A percentile compares a stretch with the other conserved stretches of the same genome.
These are phyloP conservation scores for Erigeron philadelphicus DNA, from an alignment of 140 eudicot genomes.

Conservation along the genomic window DNA sequence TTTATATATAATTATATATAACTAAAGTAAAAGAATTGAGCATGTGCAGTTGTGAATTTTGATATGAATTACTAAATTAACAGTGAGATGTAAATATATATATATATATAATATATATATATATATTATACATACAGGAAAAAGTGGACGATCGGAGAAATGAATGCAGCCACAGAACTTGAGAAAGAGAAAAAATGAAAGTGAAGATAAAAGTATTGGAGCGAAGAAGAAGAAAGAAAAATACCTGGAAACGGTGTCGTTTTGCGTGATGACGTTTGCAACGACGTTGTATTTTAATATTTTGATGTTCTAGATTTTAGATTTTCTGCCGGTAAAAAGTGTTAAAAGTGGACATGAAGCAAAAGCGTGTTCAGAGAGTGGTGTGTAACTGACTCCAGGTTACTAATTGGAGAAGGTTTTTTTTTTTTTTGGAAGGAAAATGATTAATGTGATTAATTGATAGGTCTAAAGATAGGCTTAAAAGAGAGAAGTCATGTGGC, in stretches of 20 bases:
- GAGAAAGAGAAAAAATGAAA: slow-evolving; percentile 11
- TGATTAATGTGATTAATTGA: no score
- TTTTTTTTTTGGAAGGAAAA: no score
- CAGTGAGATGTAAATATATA: no score
- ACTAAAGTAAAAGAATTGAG: no score
- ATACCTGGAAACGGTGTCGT: slow-evolving; percentile 19
- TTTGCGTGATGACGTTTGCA: neutral
- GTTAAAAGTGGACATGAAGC: neutral
- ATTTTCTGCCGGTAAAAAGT: slow-evolving; percentile 18
- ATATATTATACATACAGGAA: slow-evolving; percentile 20
- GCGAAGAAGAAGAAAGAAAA: slow-evolving; percentile 11
- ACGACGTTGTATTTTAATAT: neutral
- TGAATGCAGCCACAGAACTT: slow-evolving; percentile 19
- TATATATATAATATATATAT: neutral
- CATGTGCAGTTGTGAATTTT: no score
- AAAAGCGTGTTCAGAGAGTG: neutral
- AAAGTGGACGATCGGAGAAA: slow-evolving; percentile 11
- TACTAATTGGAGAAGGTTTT: no score
- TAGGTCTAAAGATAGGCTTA: no score
- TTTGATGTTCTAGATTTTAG: neutral
- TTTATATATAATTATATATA: no score
- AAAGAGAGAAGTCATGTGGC: no score
- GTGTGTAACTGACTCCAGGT: neutral
- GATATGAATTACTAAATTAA: no score
- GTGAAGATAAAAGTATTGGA: neutral